A percentile compares a stretch with the other conserved stretches of the same genome.
phyloP scores from a whole-genome alignment of 202 grass and related monocot genomes.

The Panicum hallii region DNA sequence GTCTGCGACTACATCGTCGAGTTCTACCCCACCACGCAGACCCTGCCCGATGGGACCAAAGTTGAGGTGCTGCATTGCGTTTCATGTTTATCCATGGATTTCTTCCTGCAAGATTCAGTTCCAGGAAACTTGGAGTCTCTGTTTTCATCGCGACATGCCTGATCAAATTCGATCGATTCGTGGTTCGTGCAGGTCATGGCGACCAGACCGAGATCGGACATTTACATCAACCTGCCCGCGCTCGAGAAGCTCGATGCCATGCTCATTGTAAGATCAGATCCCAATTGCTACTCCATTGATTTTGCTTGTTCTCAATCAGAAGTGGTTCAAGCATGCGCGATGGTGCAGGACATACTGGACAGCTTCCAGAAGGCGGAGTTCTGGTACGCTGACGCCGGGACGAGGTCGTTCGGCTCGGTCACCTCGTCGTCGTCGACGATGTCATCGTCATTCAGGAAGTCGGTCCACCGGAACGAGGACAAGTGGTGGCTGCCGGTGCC shows the following conservation, averaged over 20 bases:
- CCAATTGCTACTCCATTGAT: background rate
- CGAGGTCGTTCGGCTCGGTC: slow-evolving; percentile 63
- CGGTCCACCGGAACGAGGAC: slow-evolving; percentile 76
- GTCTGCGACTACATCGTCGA: slow-evolving; percentile 95
- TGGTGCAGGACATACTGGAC: slow-evolving; percentile 82
- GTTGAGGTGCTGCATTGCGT: slow-evolving; percentile 57
- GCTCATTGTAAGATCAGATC: slow-evolving; percentile 68
- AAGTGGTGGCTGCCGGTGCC: slow-evolving; percentile 99
- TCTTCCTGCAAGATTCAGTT: background rate
- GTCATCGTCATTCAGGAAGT: slow-evolving; percentile 73
- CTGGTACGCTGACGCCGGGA: slow-evolving; percentile 90
- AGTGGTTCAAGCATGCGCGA: background rate
- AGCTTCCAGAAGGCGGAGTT: slow-evolving; percentile 88
- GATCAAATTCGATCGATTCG: background rate
- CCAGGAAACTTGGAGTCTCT: background rate
- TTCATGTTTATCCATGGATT: background rate
- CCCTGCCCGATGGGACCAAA: slow-evolving; percentile 70
- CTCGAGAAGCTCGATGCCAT: slow-evolving; percentile 93
- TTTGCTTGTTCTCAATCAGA: background rate
- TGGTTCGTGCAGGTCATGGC: slow-evolving; percentile 73
- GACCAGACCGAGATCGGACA: slow-evolving; percentile 88
- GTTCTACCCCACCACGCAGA: slow-evolving; percentile 84
- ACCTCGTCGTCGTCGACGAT: slow-evolving; percentile 46
- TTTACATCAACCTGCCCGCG: slow-evolving; percentile 92
- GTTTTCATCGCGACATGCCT: background rate